A percentile compares a stretch with the other conserved stretches of the same genome.
Conservation (phyloP, 1,284 basidiomycete species). For the Heterobasidion annosum region DNA sequence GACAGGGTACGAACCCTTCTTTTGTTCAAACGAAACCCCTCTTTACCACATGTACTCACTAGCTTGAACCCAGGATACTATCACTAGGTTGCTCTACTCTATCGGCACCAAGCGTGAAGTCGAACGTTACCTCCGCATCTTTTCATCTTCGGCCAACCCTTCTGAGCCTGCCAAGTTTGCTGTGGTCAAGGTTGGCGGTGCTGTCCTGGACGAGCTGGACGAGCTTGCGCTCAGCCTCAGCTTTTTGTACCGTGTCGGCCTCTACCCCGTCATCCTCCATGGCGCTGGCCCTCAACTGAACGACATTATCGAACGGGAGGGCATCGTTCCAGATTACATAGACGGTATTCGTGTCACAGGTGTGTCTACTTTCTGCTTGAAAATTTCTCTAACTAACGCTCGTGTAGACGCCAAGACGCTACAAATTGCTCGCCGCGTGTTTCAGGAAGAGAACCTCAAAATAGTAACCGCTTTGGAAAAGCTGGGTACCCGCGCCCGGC, state of each 20-base stretch:
- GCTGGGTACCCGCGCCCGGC: slow-evolving; percentile 88
- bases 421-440: slow-evolving; percentile 88
- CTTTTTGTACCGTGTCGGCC: slow-evolving; percentile 88
- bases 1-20: slow-evolving; percentile 33
- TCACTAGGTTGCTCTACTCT: slow-evolving; percentile 89
- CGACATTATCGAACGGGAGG: slow-evolving; percentile 83
- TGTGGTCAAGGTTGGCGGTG: slow-evolving; percentile 92
- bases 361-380: slow-evolving; percentile 23
- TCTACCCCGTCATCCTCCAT: slow-evolving; percentile 92
- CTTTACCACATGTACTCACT: neutral
- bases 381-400: neutral
- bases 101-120: slow-evolving; percentile 94
- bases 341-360: slow-evolving; percentile 93
- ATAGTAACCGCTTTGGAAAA: slow-evolving; percentile 87
- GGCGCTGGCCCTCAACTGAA: slow-evolving; percentile 95
- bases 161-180: slow-evolving; percentile 85
- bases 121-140: slow-evolving; percentile 92
- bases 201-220: slow-evolving; percentile 83
- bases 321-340: slow-evolving; percentile 89
- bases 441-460: slow-evolving; percentile 91
- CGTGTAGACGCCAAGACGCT: slow-evolving; percentile 81
- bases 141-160: slow-evolving; percentile 80
- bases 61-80: slow-evolving; percentile 64
- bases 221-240: slow-evolving; percentile 89
- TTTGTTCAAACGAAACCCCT: neutral